Conservation (phyloP, 129 eudicot genomes). For the Silybum marianum region DNA sequence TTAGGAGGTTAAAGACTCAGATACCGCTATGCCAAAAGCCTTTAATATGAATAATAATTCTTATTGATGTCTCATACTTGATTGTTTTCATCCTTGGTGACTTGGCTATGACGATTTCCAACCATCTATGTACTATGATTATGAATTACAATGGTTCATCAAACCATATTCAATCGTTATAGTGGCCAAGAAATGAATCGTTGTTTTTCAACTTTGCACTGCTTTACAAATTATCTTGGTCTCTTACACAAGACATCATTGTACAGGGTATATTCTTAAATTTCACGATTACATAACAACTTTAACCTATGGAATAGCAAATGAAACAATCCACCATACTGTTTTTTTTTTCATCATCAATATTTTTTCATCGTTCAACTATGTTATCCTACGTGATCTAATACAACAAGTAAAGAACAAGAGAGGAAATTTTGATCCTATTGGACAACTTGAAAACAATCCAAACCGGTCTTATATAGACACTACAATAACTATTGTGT, state of each 20-base stretch:
- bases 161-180: neutral
- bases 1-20: no score
- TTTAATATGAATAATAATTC: neutral
- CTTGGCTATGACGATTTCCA: neutral
- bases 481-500: neutral
- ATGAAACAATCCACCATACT: neutral
- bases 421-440: no score
- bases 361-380: neutral
- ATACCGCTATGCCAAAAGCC: no score
- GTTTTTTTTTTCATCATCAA: no score
- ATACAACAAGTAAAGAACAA: neutral
- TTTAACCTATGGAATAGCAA: neutral
- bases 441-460: neutral
- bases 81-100: neutral
- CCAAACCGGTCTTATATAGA: neutral
- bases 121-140: neutral
- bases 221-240: neutral
- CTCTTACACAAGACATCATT: neutral
- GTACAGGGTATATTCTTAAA: neutral
- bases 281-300: neutral
- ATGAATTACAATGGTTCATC: neutral
- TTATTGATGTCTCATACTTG: neutral
- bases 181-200: neutral
- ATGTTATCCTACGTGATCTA: neutral
- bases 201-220: neutral